A percentile compares a stretch with the other conserved stretches of the same genome.
Evolutionary conservation across 495 filamentous ascomycete species (phyloP).

Genomic region (Aspergillus cristatus): DNA sequence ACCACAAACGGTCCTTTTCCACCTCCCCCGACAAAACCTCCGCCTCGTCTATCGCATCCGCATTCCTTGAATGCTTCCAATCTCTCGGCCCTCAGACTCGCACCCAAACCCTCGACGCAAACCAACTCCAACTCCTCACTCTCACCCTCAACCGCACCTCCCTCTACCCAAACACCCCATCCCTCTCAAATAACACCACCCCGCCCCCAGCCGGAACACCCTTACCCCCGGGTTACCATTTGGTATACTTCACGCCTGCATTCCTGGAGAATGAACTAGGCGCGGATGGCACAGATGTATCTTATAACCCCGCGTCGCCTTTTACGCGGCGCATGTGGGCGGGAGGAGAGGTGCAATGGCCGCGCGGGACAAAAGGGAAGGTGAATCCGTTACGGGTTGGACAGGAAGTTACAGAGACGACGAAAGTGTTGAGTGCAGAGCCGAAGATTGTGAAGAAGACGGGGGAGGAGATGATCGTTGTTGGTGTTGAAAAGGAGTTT

Average conservation of each 20-base stretch:
- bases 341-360: conserved; percentile 54
- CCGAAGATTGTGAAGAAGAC: conserved; percentile 42
- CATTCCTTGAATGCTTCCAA: conserved; percentile 35
- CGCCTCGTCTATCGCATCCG: conserved; percentile 27
- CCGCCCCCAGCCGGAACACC: conserved; percentile 24
- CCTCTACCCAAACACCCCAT: conserved; percentile 20
- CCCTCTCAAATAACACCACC: conserved; percentile 22
- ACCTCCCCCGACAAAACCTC: conserved; percentile 4
- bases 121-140: conserved; percentile 47
- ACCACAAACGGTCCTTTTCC: no score
- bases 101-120: conserved; percentile 45
- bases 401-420: conserved; percentile 47
- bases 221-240: conserved; percentile 59
- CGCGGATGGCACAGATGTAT: conserved; percentile 61
- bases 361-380: conserved; percentile 20
- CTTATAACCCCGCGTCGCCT: conserved; percentile 54
- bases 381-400: conserved; percentile 41
- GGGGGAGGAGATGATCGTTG: conserved; percentile 56
- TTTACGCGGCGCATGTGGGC: conserved; percentile 74
- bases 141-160: conserved; percentile 43
- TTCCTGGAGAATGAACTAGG: conserved; percentile 45
- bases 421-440: conserved; percentile 40
- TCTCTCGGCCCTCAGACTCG: conserved; percentile 33
- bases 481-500: conserved; percentile 54
- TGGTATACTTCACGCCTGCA: conserved; percentile 62